A percentile compares a stretch with the other conserved stretches of the same genome.
Evolutionary conservation across 495 filamentous ascomycete species (phyloP).

Genomic region (Podospora bellae-mahoneyi): DNA sequence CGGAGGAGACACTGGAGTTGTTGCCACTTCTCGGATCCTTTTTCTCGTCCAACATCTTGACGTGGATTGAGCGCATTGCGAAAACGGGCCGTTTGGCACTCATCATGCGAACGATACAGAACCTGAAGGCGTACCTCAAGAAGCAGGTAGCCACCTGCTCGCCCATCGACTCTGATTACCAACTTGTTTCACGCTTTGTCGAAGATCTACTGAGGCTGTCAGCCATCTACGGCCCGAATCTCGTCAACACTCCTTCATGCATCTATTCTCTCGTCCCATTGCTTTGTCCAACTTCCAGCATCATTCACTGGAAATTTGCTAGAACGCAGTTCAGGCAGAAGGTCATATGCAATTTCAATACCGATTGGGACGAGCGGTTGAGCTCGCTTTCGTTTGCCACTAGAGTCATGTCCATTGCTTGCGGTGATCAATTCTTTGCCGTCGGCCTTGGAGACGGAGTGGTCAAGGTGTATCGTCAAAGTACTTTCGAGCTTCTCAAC

Average conservation of each 20-base stretch:
- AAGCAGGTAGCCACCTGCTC: constrained; percentile 12
- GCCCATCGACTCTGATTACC: constrained; percentile 19
- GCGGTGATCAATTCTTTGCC: constrained; percentile 19
- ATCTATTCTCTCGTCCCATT: constrained; percentile 23
- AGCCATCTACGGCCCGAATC: constrained; percentile 23
- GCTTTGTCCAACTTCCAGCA: constrained; percentile 21
- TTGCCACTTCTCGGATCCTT: constrained; percentile 18
- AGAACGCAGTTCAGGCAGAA: constrained; percentile 19
- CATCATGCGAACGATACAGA: constrained; percentile 21
- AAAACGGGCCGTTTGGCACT: constrained; percentile 16
- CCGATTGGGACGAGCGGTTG: constrained; percentile 27
- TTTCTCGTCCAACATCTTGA: constrained; percentile 20
- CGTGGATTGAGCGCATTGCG: constrained; percentile 25
- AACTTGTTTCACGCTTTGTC: constrained; percentile 11
- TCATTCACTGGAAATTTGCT: constrained; percentile 21
- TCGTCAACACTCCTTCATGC: constrained; percentile 19
- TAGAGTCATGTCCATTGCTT: constrained; percentile 23
- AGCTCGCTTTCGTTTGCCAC: constrained; percentile 14
- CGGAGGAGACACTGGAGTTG: constrained; percentile 13
- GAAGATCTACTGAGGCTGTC: constrained; percentile 21
- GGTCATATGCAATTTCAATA: constrained; percentile 19
- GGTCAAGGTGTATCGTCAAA: constrained; percentile 20
- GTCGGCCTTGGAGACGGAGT: constrained; percentile 20
- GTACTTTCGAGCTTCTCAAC: constrained; percentile 21
- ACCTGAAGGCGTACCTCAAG: constrained; percentile 21